Evolutionary conservation across 192 early-diverging fungal genomes (phyloP), one percentile per base, ranked within the genome.

Genomic region (Funneliformis mosseae): DNA sequence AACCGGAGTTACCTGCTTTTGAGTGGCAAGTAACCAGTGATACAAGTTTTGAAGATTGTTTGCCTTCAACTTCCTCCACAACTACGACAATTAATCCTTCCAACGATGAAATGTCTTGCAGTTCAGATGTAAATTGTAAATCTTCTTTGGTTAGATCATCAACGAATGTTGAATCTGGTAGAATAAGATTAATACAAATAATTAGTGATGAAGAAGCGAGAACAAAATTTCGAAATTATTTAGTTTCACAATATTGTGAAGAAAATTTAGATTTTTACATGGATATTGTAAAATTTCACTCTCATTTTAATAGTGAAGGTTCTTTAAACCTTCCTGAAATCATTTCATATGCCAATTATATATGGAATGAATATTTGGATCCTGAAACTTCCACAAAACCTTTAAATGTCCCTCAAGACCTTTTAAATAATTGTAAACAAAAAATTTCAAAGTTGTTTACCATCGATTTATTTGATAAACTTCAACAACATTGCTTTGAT

Each of bases 221-320:
- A 38, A 39, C 8, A 18, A 79, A 59, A 45, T 79, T 79, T 64
- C n/a, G 66, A 16, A 28, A 67, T 33, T 79, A 79, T 70, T 39
- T 79, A 27, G 66, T 69, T 25, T 79, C 77, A 5, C 28, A 70
- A 59, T 79, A 79, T 70, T 79, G 77, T 59, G 77, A 79, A 55
- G 77, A 79, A 64, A 79, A 79, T 79, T 69, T 79, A 28, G 77
- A 79, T 41, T 79, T 79, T 79, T 79, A 79, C 46, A 59, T 69
- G 66, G 66, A 79, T 55, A 33, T 79, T 45, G 10, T 33, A 41
- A n/a, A 69, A 55, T 79, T 70, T 79, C 63, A 67, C 21, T 14
- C 28, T 70, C 8, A 70, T 23, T 79, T 79, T 70, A 14, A 55
- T 14, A 21, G 27, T 11, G 27, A 16, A n/a, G 46, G 25, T 14